Conservation (phyloP, 352 stramenopile genomes). For the Globisporangium carolinianum region DNA sequence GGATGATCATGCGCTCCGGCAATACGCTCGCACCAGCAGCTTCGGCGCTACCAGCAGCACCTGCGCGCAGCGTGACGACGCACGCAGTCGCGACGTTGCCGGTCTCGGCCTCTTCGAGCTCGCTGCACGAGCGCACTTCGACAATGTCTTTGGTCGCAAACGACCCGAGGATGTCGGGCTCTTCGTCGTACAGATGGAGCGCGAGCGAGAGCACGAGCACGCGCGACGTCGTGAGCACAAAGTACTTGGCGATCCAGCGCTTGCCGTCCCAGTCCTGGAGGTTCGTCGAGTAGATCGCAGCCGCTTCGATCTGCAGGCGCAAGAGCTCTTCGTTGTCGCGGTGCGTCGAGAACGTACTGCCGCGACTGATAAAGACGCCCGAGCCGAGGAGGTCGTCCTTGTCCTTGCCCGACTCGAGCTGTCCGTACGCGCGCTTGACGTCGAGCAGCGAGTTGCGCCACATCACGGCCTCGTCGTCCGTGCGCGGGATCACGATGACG, state of each 20-base stretch:
- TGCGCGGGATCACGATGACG: conserved; percentile 77
- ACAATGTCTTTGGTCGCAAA: conserved; percentile 77
- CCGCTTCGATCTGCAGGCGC: conserved; percentile 73
- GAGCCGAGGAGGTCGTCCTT: conserved; percentile 67
- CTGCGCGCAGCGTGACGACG: conserved; percentile 41
- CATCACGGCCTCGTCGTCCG: conserved; percentile 80
- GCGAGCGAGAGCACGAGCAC: conserved; percentile 77
- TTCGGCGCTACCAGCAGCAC: conserved; percentile 8
- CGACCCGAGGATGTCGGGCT: conserved; percentile 77
- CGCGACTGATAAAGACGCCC: conserved; percentile 78
- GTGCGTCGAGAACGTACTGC: conserved; percentile 79
- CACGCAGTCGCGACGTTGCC: conserved; percentile 46
- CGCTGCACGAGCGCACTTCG: conserved; percentile 73
- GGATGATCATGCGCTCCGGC: conserved; percentile 60
- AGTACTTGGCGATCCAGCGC: conserved; percentile 88
- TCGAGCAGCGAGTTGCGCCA: conserved; percentile 74
- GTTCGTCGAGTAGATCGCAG: conserved; percentile 79
- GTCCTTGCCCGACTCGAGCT: conserved; percentile 68
- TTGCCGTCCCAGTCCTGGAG: conserved; percentile 80
- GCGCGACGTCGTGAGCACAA: conserved; percentile 76
- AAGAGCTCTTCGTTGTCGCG: conserved; percentile 83
- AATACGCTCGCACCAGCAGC: conserved; percentile 11
- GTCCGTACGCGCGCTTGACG: conserved; percentile 77
- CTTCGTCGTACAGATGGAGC: conserved; percentile 82
- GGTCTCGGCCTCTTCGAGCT: conserved; percentile 60